Evolutionary conservation across 2,329 filamentous ascomycete species (phyloP), one percentile per base, ranked within the genome.

Genomic region (Diaporthe capsici): DNA sequence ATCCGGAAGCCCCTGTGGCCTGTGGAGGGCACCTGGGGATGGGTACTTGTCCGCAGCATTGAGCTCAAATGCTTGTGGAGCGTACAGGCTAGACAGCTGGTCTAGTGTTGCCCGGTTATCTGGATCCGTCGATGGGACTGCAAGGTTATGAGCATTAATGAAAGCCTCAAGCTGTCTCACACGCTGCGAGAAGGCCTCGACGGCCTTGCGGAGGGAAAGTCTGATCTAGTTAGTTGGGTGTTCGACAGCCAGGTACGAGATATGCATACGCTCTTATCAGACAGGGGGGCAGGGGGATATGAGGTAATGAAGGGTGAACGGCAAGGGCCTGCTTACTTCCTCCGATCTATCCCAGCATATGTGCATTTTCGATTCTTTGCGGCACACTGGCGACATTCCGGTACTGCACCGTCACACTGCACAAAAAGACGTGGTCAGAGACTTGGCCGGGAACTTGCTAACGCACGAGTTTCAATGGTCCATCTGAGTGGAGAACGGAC

Each of bases 311-410:
- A 28, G 6, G 37, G 37, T 22, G 39, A 25, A 20, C 7, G 25
- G 25, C 25, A 58, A 37, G 39, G 39, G 39, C n/a, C 7, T 47
- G n/a, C 60, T 31, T 65, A 65, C 60, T 65, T 65, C 60, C 60
- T 65, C 39, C 60, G 60, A 22, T 65, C 60, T 20, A 65, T 13
- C 12, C 60, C 60, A 47, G 60, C 60, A 47, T 65, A 65, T 42
- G 39, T 65, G 39, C 60, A 65, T 10, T 20, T 42, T 5, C 60
- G 39, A 10, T 22, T 47, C 39, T 65, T 65, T 4, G 13, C 9
- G 3, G 60, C 25, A 31, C 39, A 65, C 17, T 65, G 39, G 15
- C 39, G 60, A 7, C 60, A 65, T 47, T 65, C 58, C 10, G 60
- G 60, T 1, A 42, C 39, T 17, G 60, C 60, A 3, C 60, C 60